Evolutionary conservation across 2,329 filamentous ascomycete species (phyloP).

Genomic region (Chalaropsis ovoidea): DNA sequence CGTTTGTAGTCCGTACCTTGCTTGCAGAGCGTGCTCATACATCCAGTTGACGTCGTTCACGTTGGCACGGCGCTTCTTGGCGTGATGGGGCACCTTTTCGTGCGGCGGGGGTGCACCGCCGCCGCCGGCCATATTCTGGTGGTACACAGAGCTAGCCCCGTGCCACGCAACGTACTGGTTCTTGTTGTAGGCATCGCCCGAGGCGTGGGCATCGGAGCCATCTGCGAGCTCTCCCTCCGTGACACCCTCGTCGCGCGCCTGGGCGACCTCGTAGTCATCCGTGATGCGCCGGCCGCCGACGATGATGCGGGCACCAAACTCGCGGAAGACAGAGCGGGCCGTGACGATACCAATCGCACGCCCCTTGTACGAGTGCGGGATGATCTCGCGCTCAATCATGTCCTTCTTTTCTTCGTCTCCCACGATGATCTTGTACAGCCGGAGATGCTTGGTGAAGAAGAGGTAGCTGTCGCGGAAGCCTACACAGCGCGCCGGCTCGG

Average conservation of each 20-base stretch:
- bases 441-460: slow-evolving; percentile 96
- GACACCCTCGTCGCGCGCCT: slow-evolving; percentile 63
- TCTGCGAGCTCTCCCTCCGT: slow-evolving; percentile 86
- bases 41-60: slow-evolving; percentile 96
- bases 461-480: slow-evolving; percentile 97
- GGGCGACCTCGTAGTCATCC: slow-evolving; percentile 81
- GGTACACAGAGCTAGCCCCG: slow-evolving; percentile 90
- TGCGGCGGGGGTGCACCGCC: slow-evolving; percentile 58
- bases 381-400: slow-evolving; percentile 88
- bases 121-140: slow-evolving; percentile 65
- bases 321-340: slow-evolving; percentile 88
- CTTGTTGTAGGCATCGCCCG: slow-evolving; percentile 86
- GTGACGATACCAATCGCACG: slow-evolving; percentile 95
- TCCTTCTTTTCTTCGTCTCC: slow-evolving; percentile 96
- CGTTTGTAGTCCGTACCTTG: slow-evolving; percentile 52
- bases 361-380: slow-evolving; percentile 97
- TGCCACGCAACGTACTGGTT: slow-evolving; percentile 99
- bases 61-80: slow-evolving; percentile 76
- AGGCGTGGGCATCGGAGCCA: slow-evolving; percentile 69
- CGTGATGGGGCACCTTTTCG: slow-evolving; percentile 30
- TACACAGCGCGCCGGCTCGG: slow-evolving; percentile 89
- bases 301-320: slow-evolving; percentile 89
- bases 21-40: slow-evolving; percentile 82
- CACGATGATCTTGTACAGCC: slow-evolving; percentile 95
- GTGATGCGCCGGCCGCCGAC: slow-evolving; percentile 77